Evolutionary conservation across 768 basidiomycete species (phyloP).

Genomic region (Favolaschia claudopus): DNA sequence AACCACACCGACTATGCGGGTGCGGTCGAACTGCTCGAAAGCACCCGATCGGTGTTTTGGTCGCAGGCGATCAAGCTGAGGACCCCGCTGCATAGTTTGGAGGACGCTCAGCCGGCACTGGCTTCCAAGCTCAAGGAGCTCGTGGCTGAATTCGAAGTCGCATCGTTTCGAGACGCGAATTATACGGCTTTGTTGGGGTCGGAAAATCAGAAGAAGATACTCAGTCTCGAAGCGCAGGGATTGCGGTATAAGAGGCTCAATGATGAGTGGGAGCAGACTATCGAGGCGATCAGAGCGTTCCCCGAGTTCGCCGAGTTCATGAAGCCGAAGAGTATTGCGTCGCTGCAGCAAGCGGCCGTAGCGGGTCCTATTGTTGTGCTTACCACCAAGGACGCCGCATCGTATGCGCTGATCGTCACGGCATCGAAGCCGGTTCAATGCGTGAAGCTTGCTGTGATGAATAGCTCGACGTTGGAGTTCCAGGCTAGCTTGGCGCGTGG

Average conservation of each 20-base stretch:
- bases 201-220: slow-evolving; percentile 5
- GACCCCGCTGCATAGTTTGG: slow-evolving; percentile 3
- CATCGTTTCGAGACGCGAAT: slow-evolving; percentile 14
- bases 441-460: background rate
- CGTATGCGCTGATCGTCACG: slow-evolving; percentile 15
- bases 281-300: slow-evolving; percentile 15
- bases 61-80: slow-evolving; percentile 10
- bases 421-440: background rate
- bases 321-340: slow-evolving; percentile 6
- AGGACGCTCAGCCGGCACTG: background rate
- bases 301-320: slow-evolving; percentile 33
- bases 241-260: slow-evolving; percentile 24
- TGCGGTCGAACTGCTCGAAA: slow-evolving; percentile 18
- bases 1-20: background rate
- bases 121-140: background rate
- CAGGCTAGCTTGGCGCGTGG: background rate
- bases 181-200: background rate
- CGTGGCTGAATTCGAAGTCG: background rate
- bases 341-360: background rate
- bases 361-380: slow-evolving; percentile 23
- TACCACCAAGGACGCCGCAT: slow-evolving; percentile 3
- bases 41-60: slow-evolving; percentile 12
- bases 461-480: background rate
- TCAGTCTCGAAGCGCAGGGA: slow-evolving; percentile 25
- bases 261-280: slow-evolving; percentile 26